Conservation (phyloP, 179 eudicot genomes). For the Monotropa hypopitys region DNA sequence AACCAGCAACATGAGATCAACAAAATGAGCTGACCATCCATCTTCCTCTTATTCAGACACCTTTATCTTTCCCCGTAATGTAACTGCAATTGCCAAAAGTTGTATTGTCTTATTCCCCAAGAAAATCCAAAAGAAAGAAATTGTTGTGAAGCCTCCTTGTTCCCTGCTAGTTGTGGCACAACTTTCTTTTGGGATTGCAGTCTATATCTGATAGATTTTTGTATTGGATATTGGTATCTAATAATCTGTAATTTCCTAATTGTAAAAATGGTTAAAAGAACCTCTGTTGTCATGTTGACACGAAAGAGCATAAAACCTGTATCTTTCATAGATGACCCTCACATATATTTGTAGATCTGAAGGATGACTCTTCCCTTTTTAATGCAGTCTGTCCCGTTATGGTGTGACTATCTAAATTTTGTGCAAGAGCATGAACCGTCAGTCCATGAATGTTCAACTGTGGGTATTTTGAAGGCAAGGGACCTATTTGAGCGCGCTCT, state of each 20-base stretch:
- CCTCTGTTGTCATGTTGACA: neutral
- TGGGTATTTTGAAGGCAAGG: conserved; percentile 66
- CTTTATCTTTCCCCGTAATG: neutral
- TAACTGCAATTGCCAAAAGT: neutral
- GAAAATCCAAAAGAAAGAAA: neutral
- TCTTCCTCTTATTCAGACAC: neutral
- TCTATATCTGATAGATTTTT: neutral
- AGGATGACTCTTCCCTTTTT: conserved; percentile 7
- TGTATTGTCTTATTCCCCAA: neutral
- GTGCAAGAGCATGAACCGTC: conserved; percentile 63
- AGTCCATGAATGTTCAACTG: conserved; percentile 44
- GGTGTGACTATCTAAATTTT: conserved; percentile 81
- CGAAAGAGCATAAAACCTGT: neutral
- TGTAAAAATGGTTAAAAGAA: neutral
- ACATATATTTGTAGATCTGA: neutral
- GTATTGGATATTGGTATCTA: neutral
- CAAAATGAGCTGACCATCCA: neutral
- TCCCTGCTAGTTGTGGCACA: neutral
- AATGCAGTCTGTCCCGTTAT: conserved; percentile 77
- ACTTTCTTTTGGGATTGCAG: neutral
- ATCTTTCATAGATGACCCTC: neutral
- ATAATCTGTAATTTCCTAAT: neutral
- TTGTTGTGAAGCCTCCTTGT: neutral
- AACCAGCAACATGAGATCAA: neutral
- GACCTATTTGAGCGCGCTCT: conserved; percentile 87